A percentile compares a stretch with the other conserved stretches of the same genome.
Conservation (phyloP, 306 rosid species). For the Cercis canadensis region DNA sequence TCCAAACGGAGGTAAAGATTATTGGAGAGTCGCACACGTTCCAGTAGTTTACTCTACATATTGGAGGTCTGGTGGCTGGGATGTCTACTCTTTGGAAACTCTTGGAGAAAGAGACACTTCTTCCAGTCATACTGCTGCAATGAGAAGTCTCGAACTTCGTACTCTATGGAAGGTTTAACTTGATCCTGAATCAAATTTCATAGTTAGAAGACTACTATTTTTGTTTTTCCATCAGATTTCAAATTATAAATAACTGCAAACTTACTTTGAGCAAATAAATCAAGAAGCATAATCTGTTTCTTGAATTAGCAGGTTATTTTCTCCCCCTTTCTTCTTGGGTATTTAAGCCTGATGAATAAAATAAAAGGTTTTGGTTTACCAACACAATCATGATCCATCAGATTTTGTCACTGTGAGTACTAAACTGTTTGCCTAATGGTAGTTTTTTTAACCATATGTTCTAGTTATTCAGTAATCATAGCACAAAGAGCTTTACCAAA, state of each 20-base stretch:
- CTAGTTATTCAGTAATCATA: background rate
- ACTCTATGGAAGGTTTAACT: conserved; percentile 53
- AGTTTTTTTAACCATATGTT: background rate
- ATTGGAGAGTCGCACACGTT: conserved; percentile 55
- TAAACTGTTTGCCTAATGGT: no score
- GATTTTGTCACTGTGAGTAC: no score
- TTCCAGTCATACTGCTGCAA: conserved; percentile 7
- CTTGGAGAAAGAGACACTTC: conserved; percentile 42
- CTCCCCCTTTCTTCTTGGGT: background rate
- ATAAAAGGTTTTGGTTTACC: no score
- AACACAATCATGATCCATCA: no score
- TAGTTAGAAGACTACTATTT: no score
- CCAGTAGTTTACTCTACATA: conserved; percentile 59
- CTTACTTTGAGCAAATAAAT: conserved; percentile 12
- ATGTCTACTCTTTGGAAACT: conserved; percentile 55
- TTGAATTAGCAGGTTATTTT: background rate
- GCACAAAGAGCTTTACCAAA: background rate
- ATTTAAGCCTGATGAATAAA: no score
- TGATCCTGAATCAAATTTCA: no score
- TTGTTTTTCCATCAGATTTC: conserved; percentile 3
- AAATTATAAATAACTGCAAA: background rate
- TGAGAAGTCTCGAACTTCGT: conserved; percentile 33
- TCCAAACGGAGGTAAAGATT: conserved; percentile 54
- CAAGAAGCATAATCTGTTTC: conserved; percentile 18
- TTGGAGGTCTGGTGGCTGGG: conserved; percentile 75